A percentile compares a stretch with the other conserved stretches of the same genome.
Conservation (phyloP, 257 asterid species). For the Ophiorrhiza pumila region DNA sequence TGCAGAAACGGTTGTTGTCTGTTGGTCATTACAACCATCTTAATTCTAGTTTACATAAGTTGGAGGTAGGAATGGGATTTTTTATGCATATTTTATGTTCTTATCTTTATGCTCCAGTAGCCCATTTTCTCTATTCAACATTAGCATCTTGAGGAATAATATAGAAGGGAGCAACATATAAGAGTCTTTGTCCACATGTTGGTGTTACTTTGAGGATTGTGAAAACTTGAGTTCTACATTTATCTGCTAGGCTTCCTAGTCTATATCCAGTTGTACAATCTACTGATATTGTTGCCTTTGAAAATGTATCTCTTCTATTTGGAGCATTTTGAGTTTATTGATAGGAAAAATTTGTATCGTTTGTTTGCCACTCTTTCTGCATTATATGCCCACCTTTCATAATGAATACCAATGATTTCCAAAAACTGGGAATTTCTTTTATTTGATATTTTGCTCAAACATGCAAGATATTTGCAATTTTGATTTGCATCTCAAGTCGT, state of each 20-base stretch:
- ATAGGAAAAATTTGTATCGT: neutral
- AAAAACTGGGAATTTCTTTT: neutral
- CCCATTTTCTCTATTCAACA: neutral
- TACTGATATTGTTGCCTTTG: neutral
- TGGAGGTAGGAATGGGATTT: neutral
- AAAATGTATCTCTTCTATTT: neutral
- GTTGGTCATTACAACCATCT: neutral
- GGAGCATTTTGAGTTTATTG: neutral
- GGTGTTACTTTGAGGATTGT: neutral
- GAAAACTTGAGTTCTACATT: too few species aligned
- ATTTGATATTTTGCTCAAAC: neutral
- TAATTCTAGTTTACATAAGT: neutral
- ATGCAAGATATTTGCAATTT: neutral
- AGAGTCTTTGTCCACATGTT: neutral
- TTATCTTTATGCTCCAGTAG: neutral
- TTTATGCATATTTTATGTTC: neutral
- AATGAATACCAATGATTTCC: neutral
- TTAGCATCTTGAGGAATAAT: neutral
- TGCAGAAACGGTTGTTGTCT: neutral
- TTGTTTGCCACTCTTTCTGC: neutral
- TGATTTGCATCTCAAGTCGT: neutral
- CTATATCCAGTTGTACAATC: neutral
- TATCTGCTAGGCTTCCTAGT: neutral
- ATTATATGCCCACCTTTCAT: neutral
- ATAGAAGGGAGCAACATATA: neutral